phyloP scores from a whole-genome alignment of 2,329 filamentous ascomycete genomes.

The Venturiaceae sp. region DNA sequence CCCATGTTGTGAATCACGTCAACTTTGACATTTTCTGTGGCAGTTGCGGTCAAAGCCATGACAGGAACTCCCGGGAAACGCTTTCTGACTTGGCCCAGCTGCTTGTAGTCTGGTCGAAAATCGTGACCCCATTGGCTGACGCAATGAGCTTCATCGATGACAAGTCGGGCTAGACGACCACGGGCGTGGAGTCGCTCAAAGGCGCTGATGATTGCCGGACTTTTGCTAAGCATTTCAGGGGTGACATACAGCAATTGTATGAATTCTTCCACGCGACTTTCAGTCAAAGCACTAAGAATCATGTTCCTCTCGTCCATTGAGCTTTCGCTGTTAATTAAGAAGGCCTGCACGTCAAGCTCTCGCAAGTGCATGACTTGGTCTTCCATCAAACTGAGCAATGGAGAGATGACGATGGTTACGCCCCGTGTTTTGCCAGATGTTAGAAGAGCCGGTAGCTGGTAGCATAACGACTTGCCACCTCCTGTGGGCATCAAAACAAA shows the following conservation, averaged over 20 bases:
- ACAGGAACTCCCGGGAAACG: conserved; percentile 73
- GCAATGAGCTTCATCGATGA: conserved; percentile 98
- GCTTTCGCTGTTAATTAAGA: conserved; percentile 72
- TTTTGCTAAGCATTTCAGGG: conserved; percentile 92
- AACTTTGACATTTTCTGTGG: conserved; percentile 82
- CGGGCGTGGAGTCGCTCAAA: conserved; percentile 60
- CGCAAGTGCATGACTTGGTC: conserved; percentile 85
- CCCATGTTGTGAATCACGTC: conserved; percentile 89
- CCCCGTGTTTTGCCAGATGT: conserved; percentile 71
- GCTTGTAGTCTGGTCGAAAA: conserved; percentile 92
- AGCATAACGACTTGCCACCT: conserved; percentile 93
- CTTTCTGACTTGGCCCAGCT: conserved; percentile 62
- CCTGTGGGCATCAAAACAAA: conserved; percentile 98
- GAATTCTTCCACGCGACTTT: conserved; percentile 59
- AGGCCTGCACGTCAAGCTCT: conserved; percentile 66
- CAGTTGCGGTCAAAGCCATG: conserved; percentile 92
- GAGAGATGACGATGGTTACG: conserved; percentile 90
- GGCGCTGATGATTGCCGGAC: conserved; percentile 52
- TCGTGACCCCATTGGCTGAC: conserved; percentile 99
- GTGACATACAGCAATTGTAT: conserved; percentile 91
- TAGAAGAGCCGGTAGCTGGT: conserved; percentile 85
- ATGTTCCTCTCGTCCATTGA: conserved; percentile 50
- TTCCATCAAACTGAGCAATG: conserved; percentile 90
- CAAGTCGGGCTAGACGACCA: conserved; percentile 72
- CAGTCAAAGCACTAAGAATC: conserved; percentile 56